Base-by-base conservation (phyloP, 2,329 filamentous ascomycete genomes). In the Ophiostoma angusticollis region DNA sequence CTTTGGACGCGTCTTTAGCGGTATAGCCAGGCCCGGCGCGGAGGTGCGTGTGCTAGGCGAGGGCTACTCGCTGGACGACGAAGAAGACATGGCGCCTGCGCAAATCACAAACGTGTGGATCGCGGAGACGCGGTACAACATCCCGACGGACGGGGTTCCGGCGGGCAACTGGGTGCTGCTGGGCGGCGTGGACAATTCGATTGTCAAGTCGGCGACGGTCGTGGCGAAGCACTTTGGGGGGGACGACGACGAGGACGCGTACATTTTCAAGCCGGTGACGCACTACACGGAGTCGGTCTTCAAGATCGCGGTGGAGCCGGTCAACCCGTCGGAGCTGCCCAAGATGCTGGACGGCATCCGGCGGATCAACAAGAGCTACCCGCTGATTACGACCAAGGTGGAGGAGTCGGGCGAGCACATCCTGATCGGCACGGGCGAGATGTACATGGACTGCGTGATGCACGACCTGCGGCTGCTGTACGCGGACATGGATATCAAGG, bases 371-470 rank as follows among this genome's bases (percentile, higher is more conserved):
- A 98, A 98, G 61, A 93, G 84, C 52, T 98, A 96, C 52, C 91
- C 91, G 22, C 71, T 98, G 19, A 84, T 96, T 50, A 84, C 83
- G 11, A 98, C 91, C 5, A 96, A 96, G 58, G 91, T 98, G 4
- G 91, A 98, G 58, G 91, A 98, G 61, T 95, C 86, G 2, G 91
- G 91, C 36, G 91, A 98, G 60, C 91, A 98, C 55, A 80, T 98
- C 48, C 72, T 98, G 33, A 73, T 98, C 5, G 91, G 91, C 18
- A 98, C 91, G 0, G 91, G 91, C 44, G 91, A 98, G 58, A 68
- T 98, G n/a, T 98, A 98, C 64, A 96, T 98, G 87, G 91, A 98
- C 58, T 98, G 91, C 53, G 89, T 98, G 4, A 70, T 98, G 32
- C 91, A 98, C 58, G 91, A 98, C 55, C 70, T 98, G 33, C 81